Evolutionary conservation across 169 alveolate genomes (phyloP).

Genomic region (Cyclospora cayetanensis): DNA sequence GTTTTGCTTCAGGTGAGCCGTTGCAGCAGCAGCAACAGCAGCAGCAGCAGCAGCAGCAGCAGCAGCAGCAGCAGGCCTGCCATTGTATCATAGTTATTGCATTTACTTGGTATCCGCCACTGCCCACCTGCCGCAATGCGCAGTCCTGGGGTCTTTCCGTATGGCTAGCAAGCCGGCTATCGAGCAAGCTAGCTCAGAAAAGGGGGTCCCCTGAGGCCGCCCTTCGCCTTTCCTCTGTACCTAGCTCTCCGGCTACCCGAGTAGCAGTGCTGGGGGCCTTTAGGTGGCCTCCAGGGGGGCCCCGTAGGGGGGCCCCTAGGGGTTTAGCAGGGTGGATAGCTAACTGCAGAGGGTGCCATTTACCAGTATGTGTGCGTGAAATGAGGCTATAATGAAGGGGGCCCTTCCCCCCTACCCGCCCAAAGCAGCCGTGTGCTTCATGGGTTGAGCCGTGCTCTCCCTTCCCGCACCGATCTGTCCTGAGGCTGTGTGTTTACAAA

Average conservation of each 20-base stretch:
- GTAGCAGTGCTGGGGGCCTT: not conserved
- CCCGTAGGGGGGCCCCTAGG: not conserved
- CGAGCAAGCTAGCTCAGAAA: not conserved
- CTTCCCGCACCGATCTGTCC: too few species aligned
- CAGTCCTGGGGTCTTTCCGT: not conserved
- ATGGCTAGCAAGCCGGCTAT: not conserved
- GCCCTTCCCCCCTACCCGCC: not conserved
- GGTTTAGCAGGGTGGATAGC: not conserved
- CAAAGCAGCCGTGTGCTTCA: not conserved
- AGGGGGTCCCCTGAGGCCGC: not conserved
- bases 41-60: slow-evolving; percentile 32
- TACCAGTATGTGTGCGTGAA: not conserved
- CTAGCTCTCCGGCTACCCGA: not conserved
- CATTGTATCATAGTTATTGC: not conserved
- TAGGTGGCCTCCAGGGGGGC: not conserved
- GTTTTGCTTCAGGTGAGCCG: slow-evolving; percentile 5
- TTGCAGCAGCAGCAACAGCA: slow-evolving; percentile 3
- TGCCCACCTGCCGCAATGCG: not conserved
- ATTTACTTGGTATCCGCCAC: not conserved
- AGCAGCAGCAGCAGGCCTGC: slow-evolving; percentile 1
- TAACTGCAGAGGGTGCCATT: not conserved
- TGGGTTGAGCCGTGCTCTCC: not conserved
- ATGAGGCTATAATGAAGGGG: not conserved
- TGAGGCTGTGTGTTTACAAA: too few species aligned
- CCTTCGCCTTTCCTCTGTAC: not conserved